Evolutionary conservation across 176 grass and related monocot genomes (phyloP), one percentile per base, ranked within the genome.

Genomic region (Secale cereale): DNA sequence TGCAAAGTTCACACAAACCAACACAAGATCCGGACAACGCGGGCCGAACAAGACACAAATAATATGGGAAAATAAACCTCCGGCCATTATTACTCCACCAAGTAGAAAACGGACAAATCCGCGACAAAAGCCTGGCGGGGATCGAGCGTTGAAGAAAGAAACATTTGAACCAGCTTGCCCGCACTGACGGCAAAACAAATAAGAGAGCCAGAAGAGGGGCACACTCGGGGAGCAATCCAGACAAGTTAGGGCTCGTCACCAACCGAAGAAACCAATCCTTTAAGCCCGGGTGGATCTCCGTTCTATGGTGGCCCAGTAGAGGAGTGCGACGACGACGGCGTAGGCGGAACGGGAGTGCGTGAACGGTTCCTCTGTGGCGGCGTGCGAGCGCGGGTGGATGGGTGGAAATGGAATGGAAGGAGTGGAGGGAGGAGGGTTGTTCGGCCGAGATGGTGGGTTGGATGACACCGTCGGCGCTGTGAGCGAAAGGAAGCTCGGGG

Each of bases 391-490:
- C 3, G 41, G 15, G 72, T 52, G 45, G 26, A 50, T 54, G 27
- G 45, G 45, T 54, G 72, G 45, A 54, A 20, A 27, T 54, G 72
- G 45, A 76, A 20, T 30, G 27, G 41, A 8, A 50, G 27, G 27
- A 31, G 27, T 50, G 41, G 45, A 15, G 39, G 39, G 8, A 19
- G 70, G 70, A 17, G 41, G 27, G 45, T 74, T 45, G 40, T 48
- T 45, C 69, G 41, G 41, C 43, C 40, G 43, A 50, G 71, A 50
- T 50, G 41, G 27, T 76, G 73, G 27, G 73, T 76, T 76, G 73
- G 73, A 76, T 56, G 73, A 32, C 73, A 20, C 73, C 73, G 73
- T 76, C 73, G 73, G 73, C 73, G 73, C 50, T 28, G 45, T 3
- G 73, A 73, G 28, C 28, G 31, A 54, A 76, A 76, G 27, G 73